Conservation (phyloP, 768 basidiomycete genomes). For the Boletus reticulatus region DNA sequence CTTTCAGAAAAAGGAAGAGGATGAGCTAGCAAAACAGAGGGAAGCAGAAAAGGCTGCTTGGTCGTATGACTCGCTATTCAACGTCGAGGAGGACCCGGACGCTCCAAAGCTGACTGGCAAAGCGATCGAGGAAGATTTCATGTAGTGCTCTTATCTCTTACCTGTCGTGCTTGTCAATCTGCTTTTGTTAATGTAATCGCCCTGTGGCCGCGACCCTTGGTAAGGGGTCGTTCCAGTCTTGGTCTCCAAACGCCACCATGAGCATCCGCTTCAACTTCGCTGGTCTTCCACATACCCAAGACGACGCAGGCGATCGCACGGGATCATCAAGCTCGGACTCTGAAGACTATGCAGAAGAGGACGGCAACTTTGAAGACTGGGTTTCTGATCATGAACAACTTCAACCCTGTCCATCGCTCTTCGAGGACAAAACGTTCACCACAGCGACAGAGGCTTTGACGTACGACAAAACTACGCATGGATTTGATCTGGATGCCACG, state of each 20-base stretch:
- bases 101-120: conserved; percentile 56
- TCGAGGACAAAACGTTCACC: conserved; percentile 62
- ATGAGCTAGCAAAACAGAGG: conserved; percentile 67
- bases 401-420: conserved; percentile 66
- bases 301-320: conserved; percentile 11
- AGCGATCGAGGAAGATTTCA: conserved; percentile 87
- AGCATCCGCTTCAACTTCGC: conserved; percentile 27
- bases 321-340: conserved; percentile 23
- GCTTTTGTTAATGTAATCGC: not conserved
- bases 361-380: conserved; percentile 81
- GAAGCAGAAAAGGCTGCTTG: conserved; percentile 85
- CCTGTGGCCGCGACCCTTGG: not conserved
- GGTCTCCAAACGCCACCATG: conserved; percentile 17
- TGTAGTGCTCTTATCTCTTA: conserved; percentile 44
- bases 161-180: not conserved
- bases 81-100: conserved; percentile 56
- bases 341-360: conserved; percentile 35
- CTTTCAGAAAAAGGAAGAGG: conserved; percentile 72
- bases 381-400: conserved; percentile 59
- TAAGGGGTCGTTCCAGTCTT: not conserved
- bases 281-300: not conserved
- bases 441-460: conserved; percentile 57
- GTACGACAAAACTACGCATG: conserved; percentile 59
- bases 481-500: conserved; percentile 57
- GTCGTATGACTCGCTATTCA: conserved; percentile 83